Conservation (phyloP, 108 stramenopile genomes). For the Epithemia pelagica region DNA sequence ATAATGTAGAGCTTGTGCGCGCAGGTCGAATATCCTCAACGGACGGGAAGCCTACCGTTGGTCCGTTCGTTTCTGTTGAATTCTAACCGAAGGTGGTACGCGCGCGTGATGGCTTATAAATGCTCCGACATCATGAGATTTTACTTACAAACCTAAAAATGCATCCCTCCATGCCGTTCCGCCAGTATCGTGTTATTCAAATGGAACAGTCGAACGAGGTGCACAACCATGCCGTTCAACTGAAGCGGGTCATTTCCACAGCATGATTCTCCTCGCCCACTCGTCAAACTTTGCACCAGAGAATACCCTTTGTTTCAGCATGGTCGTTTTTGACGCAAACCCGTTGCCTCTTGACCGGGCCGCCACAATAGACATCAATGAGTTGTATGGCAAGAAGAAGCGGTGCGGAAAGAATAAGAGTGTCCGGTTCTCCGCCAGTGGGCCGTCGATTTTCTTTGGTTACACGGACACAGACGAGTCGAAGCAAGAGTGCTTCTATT, state of each 20-base stretch:
- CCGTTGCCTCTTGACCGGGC: background rate
- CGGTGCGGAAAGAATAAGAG: background rate
- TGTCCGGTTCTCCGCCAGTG: background rate
- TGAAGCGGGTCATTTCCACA: background rate
- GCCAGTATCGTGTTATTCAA: too few relatives aligned
- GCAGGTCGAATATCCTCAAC: background rate
- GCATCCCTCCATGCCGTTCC: too few relatives aligned
- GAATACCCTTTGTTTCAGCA: too few relatives aligned
- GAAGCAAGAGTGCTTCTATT: background rate
- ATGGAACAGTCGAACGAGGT: background rate
- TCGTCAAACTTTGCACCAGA: too few relatives aligned
- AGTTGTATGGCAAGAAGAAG: background rate
- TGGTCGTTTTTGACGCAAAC: background rate
- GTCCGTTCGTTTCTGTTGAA: background rate
- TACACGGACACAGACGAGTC: background rate
- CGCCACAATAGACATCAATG: background rate
- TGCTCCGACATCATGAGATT: too few relatives aligned
- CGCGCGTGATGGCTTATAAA: too few relatives aligned
- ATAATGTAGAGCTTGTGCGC: too few relatives aligned
- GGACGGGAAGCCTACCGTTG: background rate
- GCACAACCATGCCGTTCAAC: background rate
- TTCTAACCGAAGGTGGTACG: background rate
- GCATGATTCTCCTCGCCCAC: too few relatives aligned
- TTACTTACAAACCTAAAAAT: too few relatives aligned
- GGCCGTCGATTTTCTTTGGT: background rate